phyloP scores from a whole-genome alignment of 306 rosid genomes.

The Sesbania bispinosa region DNA sequence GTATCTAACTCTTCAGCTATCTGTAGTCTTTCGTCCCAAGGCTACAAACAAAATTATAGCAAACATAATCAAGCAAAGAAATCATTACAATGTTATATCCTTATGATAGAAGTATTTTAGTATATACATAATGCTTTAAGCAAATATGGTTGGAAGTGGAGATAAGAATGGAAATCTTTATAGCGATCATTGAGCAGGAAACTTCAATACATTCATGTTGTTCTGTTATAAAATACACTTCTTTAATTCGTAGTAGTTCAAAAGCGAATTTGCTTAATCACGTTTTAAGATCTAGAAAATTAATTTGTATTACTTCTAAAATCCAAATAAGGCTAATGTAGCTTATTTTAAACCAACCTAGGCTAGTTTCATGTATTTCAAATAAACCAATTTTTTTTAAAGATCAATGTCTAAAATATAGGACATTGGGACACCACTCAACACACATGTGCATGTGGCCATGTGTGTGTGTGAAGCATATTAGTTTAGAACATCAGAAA shows the following conservation, averaged over 20 bases:
- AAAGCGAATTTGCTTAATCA: not conserved
- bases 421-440: too few species aligned
- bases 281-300: not conserved
- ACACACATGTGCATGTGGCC: too few species aligned
- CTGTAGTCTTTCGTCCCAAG: constrained; percentile 49
- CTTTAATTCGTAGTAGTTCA: not conserved
- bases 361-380: not conserved
- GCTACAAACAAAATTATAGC: constrained; percentile 30
- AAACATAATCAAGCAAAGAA: not conserved
- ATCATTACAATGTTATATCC: not conserved
- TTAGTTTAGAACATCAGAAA: too few species aligned
- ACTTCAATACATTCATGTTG: not conserved
- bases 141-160: not conserved
- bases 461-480: too few species aligned
- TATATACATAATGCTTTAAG: not conserved
- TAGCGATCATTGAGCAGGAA: not conserved
- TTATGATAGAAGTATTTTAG: not conserved
- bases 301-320: not conserved
- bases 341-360: not conserved
- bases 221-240: not conserved
- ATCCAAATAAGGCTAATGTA: not conserved
- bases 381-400: too few species aligned
- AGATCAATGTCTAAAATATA: too few species aligned
- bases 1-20: constrained; percentile 42
- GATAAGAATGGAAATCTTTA: not conserved